Conservation (phyloP, 2,329 filamentous ascomycete genomes). For the Lecanicillium sp. region DNA sequence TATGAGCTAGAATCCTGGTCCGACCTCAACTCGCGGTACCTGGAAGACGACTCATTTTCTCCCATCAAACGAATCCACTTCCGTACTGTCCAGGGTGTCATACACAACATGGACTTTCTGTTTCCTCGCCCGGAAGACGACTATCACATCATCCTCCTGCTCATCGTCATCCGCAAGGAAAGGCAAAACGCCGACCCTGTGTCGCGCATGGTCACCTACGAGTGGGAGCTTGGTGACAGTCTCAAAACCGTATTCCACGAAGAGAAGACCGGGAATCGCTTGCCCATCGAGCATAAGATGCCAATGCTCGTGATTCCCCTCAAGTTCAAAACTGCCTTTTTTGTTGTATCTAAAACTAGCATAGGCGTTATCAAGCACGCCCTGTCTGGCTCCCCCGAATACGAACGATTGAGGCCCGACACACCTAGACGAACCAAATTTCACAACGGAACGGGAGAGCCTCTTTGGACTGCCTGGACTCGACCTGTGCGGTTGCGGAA, state of each 20-base stretch:
- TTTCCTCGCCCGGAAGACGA: constrained; percentile 61
- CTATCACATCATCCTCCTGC: constrained; percentile 68
- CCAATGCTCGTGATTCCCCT: constrained; percentile 68
- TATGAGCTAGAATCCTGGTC: constrained; percentile 59
- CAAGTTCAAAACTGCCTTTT: constrained; percentile 63
- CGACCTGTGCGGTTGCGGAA: constrained; percentile 62
- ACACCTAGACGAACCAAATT: constrained; percentile 36
- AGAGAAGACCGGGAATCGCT: constrained; percentile 43
- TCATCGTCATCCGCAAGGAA: constrained; percentile 49
- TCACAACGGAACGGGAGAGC: constrained; percentile 41
- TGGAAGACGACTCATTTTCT: constrained; percentile 37
- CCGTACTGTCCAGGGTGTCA: constrained; percentile 58
- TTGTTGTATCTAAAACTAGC: constrained; percentile 56
- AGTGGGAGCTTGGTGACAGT: constrained; percentile 52
- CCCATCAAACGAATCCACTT: constrained; percentile 49
- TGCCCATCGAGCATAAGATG: constrained; percentile 49
- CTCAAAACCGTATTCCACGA: constrained; percentile 39
- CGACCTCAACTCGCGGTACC: constrained; percentile 46
- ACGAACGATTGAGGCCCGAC: constrained; percentile 38
- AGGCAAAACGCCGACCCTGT: constrained; percentile 20
- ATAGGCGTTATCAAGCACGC: constrained; percentile 52
- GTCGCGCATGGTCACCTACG: constrained; percentile 51
- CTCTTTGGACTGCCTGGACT: constrained; percentile 80
- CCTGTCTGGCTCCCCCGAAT: constrained; percentile 45
- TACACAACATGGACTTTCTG: constrained; percentile 83